Percentiles rank a stretch among this genome's conserved stretches.
These are phyloP conservation scores for Talaromyces atroroseus DNA, from an alignment of 2,329 filamentous ascomycete genomes.

Conservation along the genomic window DNA sequence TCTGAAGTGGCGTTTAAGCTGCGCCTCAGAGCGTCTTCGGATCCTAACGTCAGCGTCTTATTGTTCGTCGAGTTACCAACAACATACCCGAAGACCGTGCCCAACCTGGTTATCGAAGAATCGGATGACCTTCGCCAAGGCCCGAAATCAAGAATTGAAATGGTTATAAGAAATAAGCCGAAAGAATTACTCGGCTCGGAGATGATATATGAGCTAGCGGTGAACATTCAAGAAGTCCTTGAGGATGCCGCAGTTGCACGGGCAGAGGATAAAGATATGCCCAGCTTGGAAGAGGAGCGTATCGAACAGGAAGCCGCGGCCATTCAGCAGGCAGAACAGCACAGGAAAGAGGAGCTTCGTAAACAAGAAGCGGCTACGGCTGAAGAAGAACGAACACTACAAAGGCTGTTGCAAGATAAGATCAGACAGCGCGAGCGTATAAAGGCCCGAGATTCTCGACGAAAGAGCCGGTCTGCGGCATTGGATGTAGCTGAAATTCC, in stretches of 20 bases:
- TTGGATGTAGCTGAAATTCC: conserved; percentile 27
- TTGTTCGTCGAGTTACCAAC: conserved; percentile 78
- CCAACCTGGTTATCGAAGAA: conserved; percentile 64
- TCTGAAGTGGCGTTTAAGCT: conserved; percentile 77
- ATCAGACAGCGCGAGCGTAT: conserved; percentile 32
- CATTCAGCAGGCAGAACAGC: conserved; percentile 48
- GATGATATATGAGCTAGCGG: conserved; percentile 60
- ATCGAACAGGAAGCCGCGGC: conserved; percentile 73
- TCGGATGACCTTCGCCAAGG: conserved; percentile 61
- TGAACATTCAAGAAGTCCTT: conserved; percentile 62
- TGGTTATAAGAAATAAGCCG: conserved; percentile 63
- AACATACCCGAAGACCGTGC: conserved; percentile 82
- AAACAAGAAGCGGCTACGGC: conserved; percentile 38
- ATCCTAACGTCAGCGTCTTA: conserved; percentile 64
- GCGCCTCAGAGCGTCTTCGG: conserved; percentile 65
- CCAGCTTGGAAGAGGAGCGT: conserved; percentile 83
- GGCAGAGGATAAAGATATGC: conserved; percentile 68
- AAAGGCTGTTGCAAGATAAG: conserved; percentile 35
- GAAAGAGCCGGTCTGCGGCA: conserved; percentile 34
- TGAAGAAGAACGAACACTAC: conserved; percentile 36
- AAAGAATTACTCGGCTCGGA: conserved; percentile 59
- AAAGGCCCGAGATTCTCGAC: conserved; percentile 32
- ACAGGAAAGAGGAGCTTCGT: conserved; percentile 45
- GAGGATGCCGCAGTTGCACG: conserved; percentile 80
- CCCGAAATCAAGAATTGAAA: conserved; percentile 64